phyloP scores from a whole-genome alignment of 148 eudicot genomes.

The Amaranthus hypochondriacus region DNA sequence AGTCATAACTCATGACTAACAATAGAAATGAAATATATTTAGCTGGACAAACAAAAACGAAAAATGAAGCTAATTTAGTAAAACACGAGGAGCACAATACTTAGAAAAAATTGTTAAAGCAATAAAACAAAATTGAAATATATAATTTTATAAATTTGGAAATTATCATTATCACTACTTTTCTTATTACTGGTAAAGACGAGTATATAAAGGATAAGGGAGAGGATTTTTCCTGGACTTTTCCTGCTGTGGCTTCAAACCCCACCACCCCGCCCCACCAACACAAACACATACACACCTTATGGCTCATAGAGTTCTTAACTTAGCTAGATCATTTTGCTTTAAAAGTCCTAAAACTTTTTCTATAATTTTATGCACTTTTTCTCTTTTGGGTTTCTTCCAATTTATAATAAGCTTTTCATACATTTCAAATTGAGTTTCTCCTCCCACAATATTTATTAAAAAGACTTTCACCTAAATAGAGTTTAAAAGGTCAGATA shows the following conservation, averaged over 20 bases:
- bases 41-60: too few species aligned
- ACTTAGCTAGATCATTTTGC: constrained; percentile 8
- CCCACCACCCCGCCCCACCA: constrained; percentile 3
- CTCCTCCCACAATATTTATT: too few species aligned
- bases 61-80: too few species aligned
- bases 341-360: constrained; percentile 7
- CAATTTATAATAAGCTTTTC: not conserved
- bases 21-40: too few species aligned
- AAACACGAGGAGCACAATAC: too few species aligned
- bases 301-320: constrained; percentile 21
- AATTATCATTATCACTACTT: constrained; percentile 4
- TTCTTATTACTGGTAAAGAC: constrained; percentile 2
- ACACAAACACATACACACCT: constrained; percentile 21
- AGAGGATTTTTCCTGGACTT: constrained; percentile 43
- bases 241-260: constrained; percentile 32
- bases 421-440: not conserved
- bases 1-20: too few species aligned
- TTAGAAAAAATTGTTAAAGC: too few species aligned
- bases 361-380: not conserved
- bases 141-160: not conserved
- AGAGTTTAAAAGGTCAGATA: too few species aligned
- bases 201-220: not conserved
- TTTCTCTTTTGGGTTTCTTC: not conserved
- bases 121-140: too few species aligned
- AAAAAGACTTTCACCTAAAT: too few species aligned